phyloP scores from a whole-genome alignment of 1,284 basidiomycete species.

The Coniferiporia sulphurascens region DNA sequence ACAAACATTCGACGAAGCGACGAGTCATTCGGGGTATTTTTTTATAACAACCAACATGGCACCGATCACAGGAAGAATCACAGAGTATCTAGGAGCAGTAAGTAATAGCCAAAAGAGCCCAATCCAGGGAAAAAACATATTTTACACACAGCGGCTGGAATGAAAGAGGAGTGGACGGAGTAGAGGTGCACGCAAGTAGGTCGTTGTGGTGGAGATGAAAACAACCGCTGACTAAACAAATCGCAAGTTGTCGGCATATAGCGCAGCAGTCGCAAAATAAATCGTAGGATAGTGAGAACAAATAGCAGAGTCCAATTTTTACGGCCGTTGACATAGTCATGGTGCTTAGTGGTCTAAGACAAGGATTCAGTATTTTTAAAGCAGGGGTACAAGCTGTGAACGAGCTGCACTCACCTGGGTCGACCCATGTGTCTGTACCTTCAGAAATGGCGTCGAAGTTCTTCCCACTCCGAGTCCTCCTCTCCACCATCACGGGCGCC shows the following conservation, averaged over 20 bases:
- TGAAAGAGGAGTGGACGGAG: not conserved
- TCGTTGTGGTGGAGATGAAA: not conserved
- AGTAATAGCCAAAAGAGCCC: conserved; percentile 1
- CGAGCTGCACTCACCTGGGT: conserved; percentile 26
- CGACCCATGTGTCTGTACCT: conserved; percentile 49
- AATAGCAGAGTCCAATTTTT: not conserved
- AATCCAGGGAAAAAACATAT: conserved; percentile 3
- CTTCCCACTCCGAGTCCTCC: conserved; percentile 72
- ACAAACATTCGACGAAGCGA: not conserved
- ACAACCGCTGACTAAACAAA: conserved; percentile 13
- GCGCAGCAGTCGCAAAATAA: conserved; percentile 6
- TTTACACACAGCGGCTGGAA: conserved; percentile 9
- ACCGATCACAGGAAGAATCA: not conserved
- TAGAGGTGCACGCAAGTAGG: not conserved
- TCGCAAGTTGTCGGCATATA: not conserved
- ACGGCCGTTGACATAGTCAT: conserved; percentile 3
- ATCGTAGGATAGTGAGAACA: conserved; percentile 4
- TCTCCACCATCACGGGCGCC: conserved; percentile 53
- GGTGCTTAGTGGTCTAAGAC: conserved; percentile 4
- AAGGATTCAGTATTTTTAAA: conserved; percentile 8
- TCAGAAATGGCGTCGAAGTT: conserved; percentile 70
- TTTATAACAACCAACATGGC: not conserved
- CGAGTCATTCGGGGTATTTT: conserved; percentile 2
- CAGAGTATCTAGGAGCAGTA: conserved; percentile 9
- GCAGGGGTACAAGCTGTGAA: conserved; percentile 18